phyloP scores from a whole-genome alignment of 345 rosid species.

The Euphorbia lathyris region DNA sequence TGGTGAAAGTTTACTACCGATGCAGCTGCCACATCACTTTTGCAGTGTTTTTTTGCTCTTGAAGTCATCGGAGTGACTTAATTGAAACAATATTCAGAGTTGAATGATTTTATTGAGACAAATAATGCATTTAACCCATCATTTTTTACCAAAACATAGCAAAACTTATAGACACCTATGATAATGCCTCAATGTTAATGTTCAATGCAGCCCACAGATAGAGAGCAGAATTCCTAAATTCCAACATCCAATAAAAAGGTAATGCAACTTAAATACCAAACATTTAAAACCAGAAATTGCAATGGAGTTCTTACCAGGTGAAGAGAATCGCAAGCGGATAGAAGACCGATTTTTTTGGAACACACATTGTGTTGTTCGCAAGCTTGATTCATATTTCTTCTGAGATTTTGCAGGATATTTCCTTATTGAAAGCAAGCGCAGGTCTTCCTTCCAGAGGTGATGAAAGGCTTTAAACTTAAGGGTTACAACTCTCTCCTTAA shows the following conservation, averaged over 20 bases:
- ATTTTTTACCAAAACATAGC: background rate
- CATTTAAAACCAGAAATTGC: conserved; percentile 6
- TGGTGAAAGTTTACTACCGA: too few relatives aligned
- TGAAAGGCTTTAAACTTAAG: conserved; percentile 78
- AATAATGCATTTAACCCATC: too few relatives aligned
- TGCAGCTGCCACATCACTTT: too few relatives aligned
- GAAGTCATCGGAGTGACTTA: too few relatives aligned
- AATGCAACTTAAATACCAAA: background rate
- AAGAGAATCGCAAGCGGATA: conserved; percentile 58
- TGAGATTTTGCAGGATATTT: conserved; percentile 65
- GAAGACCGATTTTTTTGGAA: conserved; percentile 63
- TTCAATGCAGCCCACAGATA: background rate
- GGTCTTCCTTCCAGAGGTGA: conserved; percentile 85
- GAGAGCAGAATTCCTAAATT: background rate
- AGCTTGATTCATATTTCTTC: conserved; percentile 53
- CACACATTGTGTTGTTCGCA: conserved; percentile 45
- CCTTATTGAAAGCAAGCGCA: conserved; percentile 45
- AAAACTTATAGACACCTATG: background rate
- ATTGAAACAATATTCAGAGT: too few relatives aligned
- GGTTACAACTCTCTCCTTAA: conserved; percentile 71
- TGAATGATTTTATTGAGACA: too few relatives aligned
- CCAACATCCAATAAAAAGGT: background rate
- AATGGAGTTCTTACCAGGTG: conserved; percentile 52
- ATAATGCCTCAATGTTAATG: background rate
- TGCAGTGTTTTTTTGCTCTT: too few relatives aligned